Percentiles rank a stretch among this genome's conserved stretches.
These are phyloP conservation scores for Peterozyma xylosa DNA, from an alignment of 805 yeast species.

Conservation along the genomic window DNA sequence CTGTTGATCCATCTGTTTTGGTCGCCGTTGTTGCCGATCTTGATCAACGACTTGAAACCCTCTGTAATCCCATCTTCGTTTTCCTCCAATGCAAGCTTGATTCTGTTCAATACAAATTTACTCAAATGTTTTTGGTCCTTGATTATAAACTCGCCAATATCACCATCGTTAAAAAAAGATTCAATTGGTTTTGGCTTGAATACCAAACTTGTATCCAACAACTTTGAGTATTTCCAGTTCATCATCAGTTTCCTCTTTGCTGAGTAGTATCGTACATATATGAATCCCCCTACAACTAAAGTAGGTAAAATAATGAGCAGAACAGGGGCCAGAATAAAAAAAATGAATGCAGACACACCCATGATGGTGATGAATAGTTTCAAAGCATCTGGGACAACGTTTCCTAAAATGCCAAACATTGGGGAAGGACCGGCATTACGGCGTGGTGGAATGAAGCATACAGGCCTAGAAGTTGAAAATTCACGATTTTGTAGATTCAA, in stretches of 20 bases:
- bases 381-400: conserved; percentile 19
- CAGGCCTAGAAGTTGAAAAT: not conserved
- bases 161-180: not conserved
- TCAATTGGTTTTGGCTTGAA: conserved; percentile 13
- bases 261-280: conserved; percentile 11
- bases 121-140: conserved; percentile 21
- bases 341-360: conserved; percentile 17
- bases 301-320: conserved; percentile 24
- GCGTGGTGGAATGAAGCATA: not conserved
- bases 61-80: conserved; percentile 22
- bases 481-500: not conserved
- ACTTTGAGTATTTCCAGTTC: conserved; percentile 14
- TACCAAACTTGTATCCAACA: conserved; percentile 17
- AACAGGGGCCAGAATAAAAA: conserved; percentile 24
- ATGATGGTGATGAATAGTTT: conserved; percentile 18
- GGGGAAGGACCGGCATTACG: not conserved
- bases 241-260: conserved; percentile 10
- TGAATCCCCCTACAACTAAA: conserved; percentile 17
- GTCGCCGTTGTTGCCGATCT: conserved; percentile 16
- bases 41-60: conserved; percentile 18
- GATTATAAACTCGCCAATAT: conserved; percentile 10
- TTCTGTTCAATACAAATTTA: conserved; percentile 20
- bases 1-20: not conserved
- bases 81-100: conserved; percentile 20
- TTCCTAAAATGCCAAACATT: not conserved